Base-by-base conservation (phyloP, 2,329 filamentous ascomycete genomes). In the Calonectria henricotiae region DNA sequence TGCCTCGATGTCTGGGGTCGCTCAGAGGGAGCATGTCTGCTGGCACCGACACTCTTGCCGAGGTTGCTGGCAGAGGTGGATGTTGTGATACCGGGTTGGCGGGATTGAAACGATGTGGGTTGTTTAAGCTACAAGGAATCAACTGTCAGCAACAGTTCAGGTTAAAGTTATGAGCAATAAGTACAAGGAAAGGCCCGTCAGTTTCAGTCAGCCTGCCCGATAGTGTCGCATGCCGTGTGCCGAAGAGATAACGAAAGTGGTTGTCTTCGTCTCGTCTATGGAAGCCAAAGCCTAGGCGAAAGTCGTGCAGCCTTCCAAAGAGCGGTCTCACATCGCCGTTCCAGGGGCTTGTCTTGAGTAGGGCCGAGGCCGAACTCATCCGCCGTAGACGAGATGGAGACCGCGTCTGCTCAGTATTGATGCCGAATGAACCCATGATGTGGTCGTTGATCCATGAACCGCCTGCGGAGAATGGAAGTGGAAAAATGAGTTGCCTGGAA, bases 41-140 rank as follows among this genome's bases (percentile, higher is more conserved):
- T 86, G 13, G 87, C 85, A 1, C 90, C 89, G 32, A 90, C 80
- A 75, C 89, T 92, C 71, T 86, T 88, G 15, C 88, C 85, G 72
- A 91, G 90, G 71, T 84, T 85, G 72, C 83, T 86, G 17, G 51
- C 49, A 64, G 83, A 83, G 5, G 81, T 58, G 9, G 72, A 54
- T 30, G 64, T 74, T 60, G 83, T 82, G 58, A 80, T 58, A 32
- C 51, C 51, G 35, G 51, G 81, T 77, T 83, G 82, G 71, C 86
- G 83, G 39, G 83, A 80, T 61, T 76, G 70, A 43, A 72, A 65
- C 4, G 70, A 39, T 2, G 78, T 77, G 9, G 81, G 81, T 39
- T 75, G 80, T 70, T 83, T 84, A 60, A 83, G 77, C 80, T 82
- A 77, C 9, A 41, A 46, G 39, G 5, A 55, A n/a, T 12, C 1